A percentile compares a stretch with the other conserved stretches of the same genome.
Conservation (phyloP, 768 basidiomycete genomes). For the Tricholoma sp. region DNA sequence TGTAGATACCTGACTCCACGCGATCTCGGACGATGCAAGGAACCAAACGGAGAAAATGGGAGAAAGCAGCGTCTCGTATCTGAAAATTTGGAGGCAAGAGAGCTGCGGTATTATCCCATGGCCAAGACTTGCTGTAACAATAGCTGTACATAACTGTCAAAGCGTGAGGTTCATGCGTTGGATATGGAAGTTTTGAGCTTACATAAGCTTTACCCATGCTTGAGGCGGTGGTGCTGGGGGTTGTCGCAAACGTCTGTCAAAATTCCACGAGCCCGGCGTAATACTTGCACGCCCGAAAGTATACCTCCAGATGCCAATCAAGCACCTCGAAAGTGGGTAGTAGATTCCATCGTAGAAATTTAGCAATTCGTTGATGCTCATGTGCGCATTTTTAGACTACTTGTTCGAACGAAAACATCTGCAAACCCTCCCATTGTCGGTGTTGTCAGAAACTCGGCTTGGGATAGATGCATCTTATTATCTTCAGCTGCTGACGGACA, state of each 20-base stretch:
- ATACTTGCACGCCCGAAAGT: constrained; percentile 16
- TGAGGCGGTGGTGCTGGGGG: constrained; percentile 14
- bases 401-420: constrained; percentile 85
- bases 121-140: neutral
- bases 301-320: constrained; percentile 61
- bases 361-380: constrained; percentile 8
- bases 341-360: neutral
- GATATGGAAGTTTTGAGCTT: constrained; percentile 5
- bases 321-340: constrained; percentile 73
- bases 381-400: constrained; percentile 50
- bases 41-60: neutral
- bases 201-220: constrained; percentile 13
- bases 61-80: neutral
- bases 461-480: constrained; percentile 97
- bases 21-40: neutral
- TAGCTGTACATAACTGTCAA: neutral
- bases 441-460: constrained; percentile 85
- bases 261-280: constrained; percentile 24
- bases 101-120: too few species aligned
- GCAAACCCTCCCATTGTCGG: constrained; percentile 74
- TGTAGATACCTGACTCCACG: neutral
- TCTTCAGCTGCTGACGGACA: constrained; percentile 72
- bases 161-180: neutral
- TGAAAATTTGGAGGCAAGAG: neutral
- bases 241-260: constrained; percentile 30